Conservation (phyloP, 371 early-diverging fungal genomes). For the Actinomucor elegans region DNA sequence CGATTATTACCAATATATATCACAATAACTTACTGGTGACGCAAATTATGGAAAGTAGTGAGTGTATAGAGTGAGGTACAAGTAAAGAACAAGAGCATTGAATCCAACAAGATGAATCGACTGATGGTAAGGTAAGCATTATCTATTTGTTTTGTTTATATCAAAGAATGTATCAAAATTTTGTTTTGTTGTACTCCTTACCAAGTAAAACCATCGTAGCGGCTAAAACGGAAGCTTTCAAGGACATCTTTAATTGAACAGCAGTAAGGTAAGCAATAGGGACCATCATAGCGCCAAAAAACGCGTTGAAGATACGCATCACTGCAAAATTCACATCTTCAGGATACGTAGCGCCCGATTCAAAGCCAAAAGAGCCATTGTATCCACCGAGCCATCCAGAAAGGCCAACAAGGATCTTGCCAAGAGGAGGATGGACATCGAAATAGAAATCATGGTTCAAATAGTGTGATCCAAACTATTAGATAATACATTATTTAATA, state of each 20-base stretch:
- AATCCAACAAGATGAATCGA: slow-evolving; percentile 97
- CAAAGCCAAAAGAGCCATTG: slow-evolving; percentile 89
- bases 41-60: slow-evolving; percentile 73
- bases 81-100: slow-evolving; percentile 96
- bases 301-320: slow-evolving; percentile 93
- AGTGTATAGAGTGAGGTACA: slow-evolving; percentile 80
- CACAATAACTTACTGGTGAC: slow-evolving; percentile 52
- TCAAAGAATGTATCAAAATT: neutral
- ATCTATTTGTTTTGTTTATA: slow-evolving; percentile 50
- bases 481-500: neutral
- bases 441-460: slow-evolving; percentile 95
- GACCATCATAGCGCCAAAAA: slow-evolving; percentile 93
- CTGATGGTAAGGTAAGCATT: slow-evolving; percentile 88
- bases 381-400: slow-evolving; percentile 91
- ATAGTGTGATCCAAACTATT: slow-evolving; percentile 92
- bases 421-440: slow-evolving; percentile 99
- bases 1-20: neutral
- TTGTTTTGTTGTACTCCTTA: slow-evolving; percentile 27
- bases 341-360: slow-evolving; percentile 88
- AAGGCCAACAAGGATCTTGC: slow-evolving; percentile 97
- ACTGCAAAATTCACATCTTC: slow-evolving; percentile 80
- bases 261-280: slow-evolving; percentile 94
- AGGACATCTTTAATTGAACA: slow-evolving; percentile 71
- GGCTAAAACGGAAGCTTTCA: slow-evolving; percentile 66
- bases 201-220: slow-evolving; percentile 82